phyloP scores from a whole-genome alignment of 805 yeast genomes.

The Kuraishia molischiana region DNA sequence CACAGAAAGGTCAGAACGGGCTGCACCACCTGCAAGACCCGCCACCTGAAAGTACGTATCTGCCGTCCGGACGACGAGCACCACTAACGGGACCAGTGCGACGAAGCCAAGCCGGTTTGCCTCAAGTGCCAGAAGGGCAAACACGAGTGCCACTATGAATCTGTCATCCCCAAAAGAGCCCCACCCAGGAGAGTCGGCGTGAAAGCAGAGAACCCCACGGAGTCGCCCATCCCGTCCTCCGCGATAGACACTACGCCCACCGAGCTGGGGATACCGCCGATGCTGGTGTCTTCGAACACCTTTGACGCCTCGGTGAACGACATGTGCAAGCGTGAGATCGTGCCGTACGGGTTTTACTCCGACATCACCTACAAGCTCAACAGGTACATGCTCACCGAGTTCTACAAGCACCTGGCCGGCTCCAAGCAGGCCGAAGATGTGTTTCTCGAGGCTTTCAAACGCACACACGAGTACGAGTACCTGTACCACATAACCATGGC shows the following conservation, averaged over 20 bases:
- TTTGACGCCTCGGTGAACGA: constrained; percentile 1
- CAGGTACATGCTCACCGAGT: constrained; percentile 8
- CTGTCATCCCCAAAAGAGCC: neutral
- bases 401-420: constrained; percentile 10
- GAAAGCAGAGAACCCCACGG: neutral
- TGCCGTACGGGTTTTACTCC: constrained; percentile 10
- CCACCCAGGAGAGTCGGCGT: neutral
- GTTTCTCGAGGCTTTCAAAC: constrained; percentile 5
- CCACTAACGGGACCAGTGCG: constrained; percentile 14
- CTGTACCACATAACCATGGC: constrained; percentile 13
- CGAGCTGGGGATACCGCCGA: neutral
- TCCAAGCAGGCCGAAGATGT: constrained; percentile 9
- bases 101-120: constrained; percentile 13
- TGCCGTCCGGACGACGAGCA: too few species aligned
- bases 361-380: constrained; percentile 9
- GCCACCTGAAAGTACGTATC: constrained; percentile 15
- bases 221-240: neutral
- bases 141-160: constrained; percentile 8
- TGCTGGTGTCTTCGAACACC: neutral
- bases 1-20: constrained; percentile 17
- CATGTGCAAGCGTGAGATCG: constrained; percentile 7
- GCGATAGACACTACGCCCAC: neutral
- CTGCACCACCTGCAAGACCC: constrained; percentile 12
- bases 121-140: constrained; percentile 12
- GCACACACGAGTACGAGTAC: constrained; percentile 8